Conservation (phyloP, 345 rosid genomes). For the Pugionium dolabratum region DNA sequence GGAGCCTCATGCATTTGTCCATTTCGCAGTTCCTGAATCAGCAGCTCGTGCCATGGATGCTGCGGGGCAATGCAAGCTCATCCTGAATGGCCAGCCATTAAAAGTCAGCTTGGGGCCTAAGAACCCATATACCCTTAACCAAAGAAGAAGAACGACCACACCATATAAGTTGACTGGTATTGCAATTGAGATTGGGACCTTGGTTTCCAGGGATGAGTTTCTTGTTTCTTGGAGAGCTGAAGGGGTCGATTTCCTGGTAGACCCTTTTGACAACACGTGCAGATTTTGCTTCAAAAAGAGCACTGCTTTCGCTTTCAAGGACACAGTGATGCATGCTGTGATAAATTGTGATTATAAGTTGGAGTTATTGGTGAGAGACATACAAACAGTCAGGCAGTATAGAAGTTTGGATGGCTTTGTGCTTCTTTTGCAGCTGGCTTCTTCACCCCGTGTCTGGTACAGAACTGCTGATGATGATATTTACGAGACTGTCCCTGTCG, state of each 20-base stretch:
- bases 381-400: constrained; percentile 56
- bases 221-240: constrained; percentile 64
- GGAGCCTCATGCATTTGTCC: constrained; percentile 87
- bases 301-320: constrained; percentile 69
- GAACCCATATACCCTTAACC: constrained; percentile 61
- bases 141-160: constrained; percentile 56
- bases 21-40: constrained; percentile 61
- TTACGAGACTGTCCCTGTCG: constrained; percentile 51
- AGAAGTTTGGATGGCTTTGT: constrained; percentile 43
- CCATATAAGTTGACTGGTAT: constrained; percentile 63
- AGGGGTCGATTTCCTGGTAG: constrained; percentile 70
- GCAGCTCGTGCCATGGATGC: constrained; percentile 50
- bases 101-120: constrained; percentile 75
- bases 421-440: constrained; percentile 65
- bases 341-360: constrained; percentile 79
- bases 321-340: constrained; percentile 46
- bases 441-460: constrained; percentile 73
- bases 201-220: constrained; percentile 55
- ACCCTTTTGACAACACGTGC: constrained; percentile 81
- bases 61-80: constrained; percentile 52
- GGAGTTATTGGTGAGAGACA: constrained; percentile 78
- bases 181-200: constrained; percentile 63
- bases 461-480: constrained; percentile 86
- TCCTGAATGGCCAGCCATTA: constrained; percentile 48
- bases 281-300: constrained; percentile 63